Conservation (phyloP, 75 land plant species). For the Cunninghamia lanceolata region DNA sequence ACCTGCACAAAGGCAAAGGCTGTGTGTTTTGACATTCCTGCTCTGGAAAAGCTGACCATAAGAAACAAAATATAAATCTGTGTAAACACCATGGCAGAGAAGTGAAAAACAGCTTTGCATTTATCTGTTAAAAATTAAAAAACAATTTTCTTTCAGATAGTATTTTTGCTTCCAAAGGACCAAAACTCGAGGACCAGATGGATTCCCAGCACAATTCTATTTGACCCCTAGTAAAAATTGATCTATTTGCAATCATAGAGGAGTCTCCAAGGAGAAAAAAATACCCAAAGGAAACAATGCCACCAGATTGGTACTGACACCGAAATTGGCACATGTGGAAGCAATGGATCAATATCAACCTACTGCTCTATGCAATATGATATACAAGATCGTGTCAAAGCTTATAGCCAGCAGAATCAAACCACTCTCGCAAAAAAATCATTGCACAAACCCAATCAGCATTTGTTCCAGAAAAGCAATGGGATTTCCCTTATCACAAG, state of each 20-base stretch:
- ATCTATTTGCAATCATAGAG: background rate
- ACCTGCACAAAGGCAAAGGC: background rate
- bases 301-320: background rate
- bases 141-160: background rate
- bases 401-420: background rate
- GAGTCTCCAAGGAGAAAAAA: background rate
- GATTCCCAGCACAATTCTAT: background rate
- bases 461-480: background rate
- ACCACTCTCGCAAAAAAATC: background rate
- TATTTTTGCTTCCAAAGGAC: background rate
- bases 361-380: background rate
- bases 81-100: background rate
- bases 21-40: no score
- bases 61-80: background rate
- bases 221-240: background rate
- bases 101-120: background rate
- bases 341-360: background rate
- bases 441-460: background rate
- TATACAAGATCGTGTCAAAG: background rate
- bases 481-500: background rate
- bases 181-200: background rate
- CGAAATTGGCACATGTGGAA: background rate
- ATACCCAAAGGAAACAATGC: background rate
- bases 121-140: background rate
- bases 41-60: background rate